Evolutionary conservation across 352 stramenopile genomes (phyloP).

Genomic region (Elongisporangium senticosum): DNA sequence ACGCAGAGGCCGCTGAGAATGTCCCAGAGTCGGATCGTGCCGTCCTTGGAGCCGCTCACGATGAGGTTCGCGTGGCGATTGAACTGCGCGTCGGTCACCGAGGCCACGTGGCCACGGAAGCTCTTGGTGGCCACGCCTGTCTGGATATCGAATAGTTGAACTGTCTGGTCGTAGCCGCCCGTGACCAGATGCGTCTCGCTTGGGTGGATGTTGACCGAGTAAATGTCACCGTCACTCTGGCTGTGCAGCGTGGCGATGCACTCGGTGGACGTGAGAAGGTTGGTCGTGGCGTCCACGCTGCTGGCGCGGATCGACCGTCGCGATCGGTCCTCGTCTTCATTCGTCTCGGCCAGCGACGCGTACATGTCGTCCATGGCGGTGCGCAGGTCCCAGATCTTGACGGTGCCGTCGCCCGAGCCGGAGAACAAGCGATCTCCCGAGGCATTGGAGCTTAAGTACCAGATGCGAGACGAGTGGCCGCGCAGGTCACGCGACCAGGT

Average conservation of each 20-base stretch:
- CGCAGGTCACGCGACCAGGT: conserved; percentile 58
- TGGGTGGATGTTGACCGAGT: conserved; percentile 81
- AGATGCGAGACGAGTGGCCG: conserved; percentile 80
- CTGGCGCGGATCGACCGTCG: conserved; percentile 13
- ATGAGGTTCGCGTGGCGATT: conserved; percentile 85
- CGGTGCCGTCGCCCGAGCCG: conserved; percentile 72
- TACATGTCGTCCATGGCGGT: conserved; percentile 32
- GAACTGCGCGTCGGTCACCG: conserved; percentile 84
- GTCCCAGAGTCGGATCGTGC: conserved; percentile 82
- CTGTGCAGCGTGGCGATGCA: conserved; percentile 53
- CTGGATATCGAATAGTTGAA: conserved; percentile 80
- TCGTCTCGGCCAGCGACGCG: conserved; percentile 28
- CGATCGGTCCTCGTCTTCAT: conserved; percentile 26
- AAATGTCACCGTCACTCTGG: conserved; percentile 55
- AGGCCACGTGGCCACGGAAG: conserved; percentile 74
- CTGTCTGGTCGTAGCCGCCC: conserved; percentile 82
- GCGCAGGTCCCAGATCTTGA: conserved; percentile 85
- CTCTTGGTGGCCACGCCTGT: conserved; percentile 70
- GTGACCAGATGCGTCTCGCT: conserved; percentile 85
- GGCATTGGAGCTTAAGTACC: conserved; percentile 66
- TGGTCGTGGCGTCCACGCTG: too few species aligned
- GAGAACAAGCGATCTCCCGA: conserved; percentile 70
- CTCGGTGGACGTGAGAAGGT: conserved; percentile 27
- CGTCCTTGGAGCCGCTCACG: conserved; percentile 82
- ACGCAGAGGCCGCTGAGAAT: conserved; percentile 85